Evolutionary conservation across 495 filamentous ascomycete genomes (phyloP), one percentile per base, ranked within the genome.

Genomic region (Bombardia bombarda): DNA sequence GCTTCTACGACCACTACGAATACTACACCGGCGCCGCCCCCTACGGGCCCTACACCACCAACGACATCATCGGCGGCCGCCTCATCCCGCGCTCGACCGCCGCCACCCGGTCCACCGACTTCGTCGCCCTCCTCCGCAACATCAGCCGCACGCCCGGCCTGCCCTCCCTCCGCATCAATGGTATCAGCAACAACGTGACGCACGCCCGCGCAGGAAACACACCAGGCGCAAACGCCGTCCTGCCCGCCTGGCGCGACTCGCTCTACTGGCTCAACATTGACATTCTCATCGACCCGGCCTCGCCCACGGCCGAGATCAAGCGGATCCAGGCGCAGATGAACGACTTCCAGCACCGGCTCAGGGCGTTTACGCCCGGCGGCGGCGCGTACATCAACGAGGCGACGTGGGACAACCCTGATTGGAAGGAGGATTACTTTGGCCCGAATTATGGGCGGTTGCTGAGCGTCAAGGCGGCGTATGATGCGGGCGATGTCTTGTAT

Each of bases 161-260:
- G 10, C 62, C 60, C 3, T 62, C 66, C 0, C 61, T 68, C 38
- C 67, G 68, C 5, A 45, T 61, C 46, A 71, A 74, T 40, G 58
- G 52, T 44, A 68, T 70, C 45, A 60, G 52, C 19, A 26, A 43
- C 16, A 55, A 64, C 42, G 52, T 62, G 4, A 43, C 66, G 37
- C 62, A 62, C 2, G 68, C 75, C 1, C 52, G 59, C 3, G 60
- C 62, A n/a, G n/a, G n/a, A n/a, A n/a, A n/a, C 5, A 57, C 0
- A 26, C 40, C 42, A 5, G 23, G 10, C 4, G 12, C 60, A 40
- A 79, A 79, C 49, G 58, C 76, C 1, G 73, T 82, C 2, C 57
- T 75, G 4, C 78, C 77, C 4, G 73, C 72, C 4, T 82, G 78
- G 77, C 67, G 80, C n/a, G 62, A 76, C 2, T 52, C 77, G 0